Conservation (phyloP, 2,329 filamentous ascomycete species). For the Aspergillus jensenii region DNA sequence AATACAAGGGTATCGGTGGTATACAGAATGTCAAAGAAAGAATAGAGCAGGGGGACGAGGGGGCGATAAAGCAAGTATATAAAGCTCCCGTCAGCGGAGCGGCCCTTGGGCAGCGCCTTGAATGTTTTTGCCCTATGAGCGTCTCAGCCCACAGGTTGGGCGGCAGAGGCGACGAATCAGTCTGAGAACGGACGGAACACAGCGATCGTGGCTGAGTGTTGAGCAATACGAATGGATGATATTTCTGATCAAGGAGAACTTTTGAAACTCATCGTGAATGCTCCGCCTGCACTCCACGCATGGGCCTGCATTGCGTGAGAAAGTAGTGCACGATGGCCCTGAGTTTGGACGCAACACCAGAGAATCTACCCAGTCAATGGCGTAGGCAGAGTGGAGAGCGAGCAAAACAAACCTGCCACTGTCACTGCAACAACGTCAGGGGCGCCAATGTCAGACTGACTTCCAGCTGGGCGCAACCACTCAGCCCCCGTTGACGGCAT, state of each 20-base stretch:
- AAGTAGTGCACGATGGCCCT: slow-evolving; percentile 1
- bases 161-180: slow-evolving; percentile 24
- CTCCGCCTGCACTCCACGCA: slow-evolving; percentile 3
- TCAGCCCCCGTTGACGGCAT: slow-evolving; percentile 7
- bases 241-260: slow-evolving; percentile 8
- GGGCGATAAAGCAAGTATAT: slow-evolving; percentile 13
- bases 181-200: slow-evolving; percentile 15
- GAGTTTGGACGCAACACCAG: slow-evolving; percentile 3
- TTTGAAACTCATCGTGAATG: slow-evolving; percentile 13
- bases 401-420: slow-evolving; percentile 1
- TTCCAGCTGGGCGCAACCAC: slow-evolving; percentile 6
- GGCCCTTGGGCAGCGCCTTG: slow-evolving; percentile 22
- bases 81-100: slow-evolving; percentile 14
- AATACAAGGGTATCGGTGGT: slow-evolving; percentile 17
- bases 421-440: slow-evolving; percentile 1
- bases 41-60: background rate
- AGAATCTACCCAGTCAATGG: background rate
- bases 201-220: slow-evolving; percentile 16
- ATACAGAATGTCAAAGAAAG: slow-evolving; percentile 8
- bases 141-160: slow-evolving; percentile 20
- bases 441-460: slow-evolving; percentile 1
- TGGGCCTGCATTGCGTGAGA: background rate
- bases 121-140: slow-evolving; percentile 23
- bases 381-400: background rate
- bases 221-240: slow-evolving; percentile 16